Conservation (phyloP, 1,284 basidiomycete species). For the Bondarzewia mesenterica region DNA sequence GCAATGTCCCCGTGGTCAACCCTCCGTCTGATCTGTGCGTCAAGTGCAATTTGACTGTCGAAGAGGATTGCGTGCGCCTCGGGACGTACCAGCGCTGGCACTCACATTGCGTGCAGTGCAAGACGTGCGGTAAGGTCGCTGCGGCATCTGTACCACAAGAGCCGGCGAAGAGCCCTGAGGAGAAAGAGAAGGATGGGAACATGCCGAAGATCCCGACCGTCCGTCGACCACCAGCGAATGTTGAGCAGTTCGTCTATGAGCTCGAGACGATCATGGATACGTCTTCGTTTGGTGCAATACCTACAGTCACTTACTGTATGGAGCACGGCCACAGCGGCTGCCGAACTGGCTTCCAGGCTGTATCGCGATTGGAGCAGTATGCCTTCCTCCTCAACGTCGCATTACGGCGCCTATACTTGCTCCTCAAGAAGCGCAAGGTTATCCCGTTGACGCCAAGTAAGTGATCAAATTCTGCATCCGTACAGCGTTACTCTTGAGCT, state of each 20-base stretch:
- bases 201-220: conserved; percentile 52
- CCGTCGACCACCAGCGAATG: conserved; percentile 72
- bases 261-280: conserved; percentile 55
- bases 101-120: conserved; percentile 83
- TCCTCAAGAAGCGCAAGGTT: conserved; percentile 88
- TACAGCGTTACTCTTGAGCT: conserved; percentile 1
- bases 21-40: conserved; percentile 88
- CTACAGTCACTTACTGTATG: conserved; percentile 66
- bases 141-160: conserved; percentile 54
- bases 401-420: conserved; percentile 82
- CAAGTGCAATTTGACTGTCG: conserved; percentile 84
- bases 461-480: conserved; percentile 18
- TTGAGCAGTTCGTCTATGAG: conserved; percentile 71
- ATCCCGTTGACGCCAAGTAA: conserved; percentile 73
- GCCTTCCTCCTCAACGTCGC: conserved; percentile 96
- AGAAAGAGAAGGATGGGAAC: conserved; percentile 36
- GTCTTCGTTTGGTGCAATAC: conserved; percentile 60
- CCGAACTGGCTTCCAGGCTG: conserved; percentile 78
- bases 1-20: conserved; percentile 46
- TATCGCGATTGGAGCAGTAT: conserved; percentile 95
- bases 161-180: conserved; percentile 22
- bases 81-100: conserved; percentile 97
- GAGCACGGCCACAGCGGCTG: conserved; percentile 67
- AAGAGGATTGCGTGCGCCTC: conserved; percentile 93
- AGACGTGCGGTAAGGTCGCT: conserved; percentile 72